Base-by-base conservation (phyloP, 2,329 filamentous ascomycete genomes). In the Neonectria ditissima region DNA sequence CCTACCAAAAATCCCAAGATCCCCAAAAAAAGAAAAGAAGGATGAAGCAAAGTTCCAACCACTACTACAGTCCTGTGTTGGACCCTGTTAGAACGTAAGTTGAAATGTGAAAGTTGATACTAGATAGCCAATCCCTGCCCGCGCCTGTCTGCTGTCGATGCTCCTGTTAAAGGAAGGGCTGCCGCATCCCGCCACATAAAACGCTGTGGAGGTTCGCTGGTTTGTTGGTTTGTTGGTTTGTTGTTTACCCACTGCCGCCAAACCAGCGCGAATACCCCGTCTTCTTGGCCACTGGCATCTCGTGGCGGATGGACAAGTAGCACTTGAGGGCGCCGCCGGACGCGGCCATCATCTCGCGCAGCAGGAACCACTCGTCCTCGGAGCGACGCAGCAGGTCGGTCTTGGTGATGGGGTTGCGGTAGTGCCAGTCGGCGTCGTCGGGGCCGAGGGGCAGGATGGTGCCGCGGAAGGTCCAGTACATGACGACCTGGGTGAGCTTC, bases 331-430 rank as follows among this genome's bases (percentile, higher is more conserved):
- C 65, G 3, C 71, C 72, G 28, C 55, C 55, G 6, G 70, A 73
- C 0, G 69, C 59, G 28, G 65, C 55, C 67, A 74, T 72, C 65
- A 74, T 73, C 63, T 74, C 72, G 59, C 72, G 73, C 50, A 74
- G 65, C 11, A 74, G 57, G 30, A 67, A 67, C 72, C 72, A 74
- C 51, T 74, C 72, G 11, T 66, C 43, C 59, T 74, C 72, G 34
- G 70, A 65, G n/a, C 67, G 69, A 24, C 37, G 37, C 26, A 74
- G 55, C 13, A 74, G 58, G 22, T 74, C 72, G 2, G 70, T 71
- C 59, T 73, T 72, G 41, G 68, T 74, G 47, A 73, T 67, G 39
- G 69, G 63, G 50, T 73, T 67, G 24, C 62, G 65, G 55, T 71
- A 74, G 55, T 74, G 68, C 72, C 72, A 74, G 24, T 73, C 68